Base-by-base conservation (phyloP, 2,329 filamentous ascomycete genomes). In the Pseudopyricularia javanii region DNA sequence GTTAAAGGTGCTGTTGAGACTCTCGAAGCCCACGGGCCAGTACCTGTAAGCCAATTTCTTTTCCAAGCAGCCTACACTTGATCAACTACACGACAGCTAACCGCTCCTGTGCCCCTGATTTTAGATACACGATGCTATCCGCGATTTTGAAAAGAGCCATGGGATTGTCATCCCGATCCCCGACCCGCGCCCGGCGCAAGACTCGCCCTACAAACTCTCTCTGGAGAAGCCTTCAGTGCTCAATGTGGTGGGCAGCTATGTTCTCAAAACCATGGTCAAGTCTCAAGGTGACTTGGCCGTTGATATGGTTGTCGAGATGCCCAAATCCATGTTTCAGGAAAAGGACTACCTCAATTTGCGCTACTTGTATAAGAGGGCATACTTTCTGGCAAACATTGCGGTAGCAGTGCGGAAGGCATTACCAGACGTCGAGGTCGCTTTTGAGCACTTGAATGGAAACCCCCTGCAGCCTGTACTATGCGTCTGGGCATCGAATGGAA, bases 341-440 rank as follows among this genome's bases (percentile, higher is more conserved):
- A 97, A 97, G 69, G 93, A 98, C 68, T 96, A 91, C 65, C 76
- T 91, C 50, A 90, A 95, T 66, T 78, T 93, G 72, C 82, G 93
- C 56, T 97, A 95, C 70, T 95, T 96, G 64, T 91, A 96, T 70
- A 94, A 95, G 62, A 77, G 91, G 57, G 87, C 93, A 12, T 97
- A 91, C 68, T 97, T 94, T 63, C 72, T 97, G 50, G 88, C 91
- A 33, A 88, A 86, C 58, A 72, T 97, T 53, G 83, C 89, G 14
- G 82, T 80, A 30, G 82, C 79, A 4, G 71, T 97, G 51, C 80
- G 82, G 17, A 72, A 77, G 35, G 69, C 76, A 3, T 67, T 82
- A 47, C 71, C 70, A 4, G 35, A 30, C 26, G 24, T 35, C 7
- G 50, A 52, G 17, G 26, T 51, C n/a, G 71, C 71, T 4, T 94